Evolutionary conservation across 2,329 filamentous ascomycete genomes (phyloP).

Genomic region (Colletotrichum costaricense): DNA sequence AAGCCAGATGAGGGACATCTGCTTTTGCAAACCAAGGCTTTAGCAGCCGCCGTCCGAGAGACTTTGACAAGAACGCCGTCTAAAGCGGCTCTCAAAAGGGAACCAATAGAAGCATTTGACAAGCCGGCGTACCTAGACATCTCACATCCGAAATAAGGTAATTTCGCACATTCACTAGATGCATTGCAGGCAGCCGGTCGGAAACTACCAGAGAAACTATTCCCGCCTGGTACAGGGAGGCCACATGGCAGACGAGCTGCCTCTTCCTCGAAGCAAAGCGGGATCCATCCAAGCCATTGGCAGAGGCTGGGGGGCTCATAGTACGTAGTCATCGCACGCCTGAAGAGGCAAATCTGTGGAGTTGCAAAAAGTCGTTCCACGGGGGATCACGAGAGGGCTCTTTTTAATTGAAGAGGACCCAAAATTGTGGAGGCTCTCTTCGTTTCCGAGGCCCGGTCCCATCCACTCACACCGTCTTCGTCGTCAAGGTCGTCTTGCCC

Average conservation of each 20-base stretch:
- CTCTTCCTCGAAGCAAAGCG: slow-evolving; percentile 20
- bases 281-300: slow-evolving; percentile 17
- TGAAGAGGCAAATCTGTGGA: slow-evolving; percentile 33
- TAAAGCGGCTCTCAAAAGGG: neutral
- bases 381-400: slow-evolving; percentile 31
- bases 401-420: slow-evolving; percentile 26
- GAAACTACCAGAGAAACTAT: slow-evolving; percentile 18
- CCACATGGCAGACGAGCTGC: slow-evolving; percentile 33
- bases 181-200: slow-evolving; percentile 12
- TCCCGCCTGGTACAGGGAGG: slow-evolving; percentile 31
- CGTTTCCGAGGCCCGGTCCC: slow-evolving; percentile 21
- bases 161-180: slow-evolving; percentile 29
- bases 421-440: slow-evolving; percentile 22
- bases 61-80: neutral
- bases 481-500: slow-evolving; percentile 19
- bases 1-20: neutral
- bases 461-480: neutral
- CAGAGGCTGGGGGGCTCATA: slow-evolving; percentile 13
- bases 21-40: neutral
- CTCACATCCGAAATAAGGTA: slow-evolving; percentile 31
- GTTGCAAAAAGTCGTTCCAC: slow-evolving; percentile 30
- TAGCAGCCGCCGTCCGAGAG: neutral
- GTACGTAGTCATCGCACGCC: slow-evolving; percentile 7
- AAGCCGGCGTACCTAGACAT: neutral
- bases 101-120: slow-evolving; percentile 6